Conservation (phyloP, 2,329 filamentous ascomycete genomes). For the Epicoccum sorghinum region DNA sequence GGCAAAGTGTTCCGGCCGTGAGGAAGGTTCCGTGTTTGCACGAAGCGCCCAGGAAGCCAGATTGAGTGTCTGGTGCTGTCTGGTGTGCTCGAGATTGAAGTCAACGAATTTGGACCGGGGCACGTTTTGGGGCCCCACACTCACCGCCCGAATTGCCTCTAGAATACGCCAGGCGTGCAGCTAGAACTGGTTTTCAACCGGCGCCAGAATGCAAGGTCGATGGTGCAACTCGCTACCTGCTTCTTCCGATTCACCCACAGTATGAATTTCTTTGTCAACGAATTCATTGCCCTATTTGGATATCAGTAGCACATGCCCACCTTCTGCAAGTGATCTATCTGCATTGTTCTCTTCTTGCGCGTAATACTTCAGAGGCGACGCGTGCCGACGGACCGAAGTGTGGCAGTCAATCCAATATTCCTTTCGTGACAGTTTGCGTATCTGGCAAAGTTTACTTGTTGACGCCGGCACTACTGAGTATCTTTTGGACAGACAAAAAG, state of each 20-base stretch:
- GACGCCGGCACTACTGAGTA: no score
- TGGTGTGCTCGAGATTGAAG: slow-evolving; percentile 14
- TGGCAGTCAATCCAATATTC: no score
- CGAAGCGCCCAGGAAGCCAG: slow-evolving; percentile 18
- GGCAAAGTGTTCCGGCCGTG: slow-evolving; percentile 15
- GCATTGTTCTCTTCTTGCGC: not conserved
- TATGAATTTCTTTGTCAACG: not conserved
- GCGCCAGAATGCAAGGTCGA: not conserved
- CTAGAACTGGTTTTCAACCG: slow-evolving; percentile 10
- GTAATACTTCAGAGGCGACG: not conserved
- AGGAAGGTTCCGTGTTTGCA: not conserved
- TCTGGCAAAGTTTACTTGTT: no score
- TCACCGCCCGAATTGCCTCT: slow-evolving; percentile 16
- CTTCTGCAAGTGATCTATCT: not conserved
- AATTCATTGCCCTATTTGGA: not conserved
- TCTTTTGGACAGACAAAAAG: no score
- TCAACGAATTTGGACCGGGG: slow-evolving; percentile 17
- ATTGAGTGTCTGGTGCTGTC: slow-evolving; percentile 11
- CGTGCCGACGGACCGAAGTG: not conserved
- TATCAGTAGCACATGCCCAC: slow-evolving; percentile 1
- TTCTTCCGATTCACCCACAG: slow-evolving; percentile 2
- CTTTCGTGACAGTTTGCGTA: no score
- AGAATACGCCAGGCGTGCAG: slow-evolving; percentile 4
- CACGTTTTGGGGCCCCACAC: slow-evolving; percentile 11
- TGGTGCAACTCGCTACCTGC: slow-evolving; percentile 2